Conservation (phyloP, 108 stramenopile genomes). For the Skeletonema marinoi region DNA sequence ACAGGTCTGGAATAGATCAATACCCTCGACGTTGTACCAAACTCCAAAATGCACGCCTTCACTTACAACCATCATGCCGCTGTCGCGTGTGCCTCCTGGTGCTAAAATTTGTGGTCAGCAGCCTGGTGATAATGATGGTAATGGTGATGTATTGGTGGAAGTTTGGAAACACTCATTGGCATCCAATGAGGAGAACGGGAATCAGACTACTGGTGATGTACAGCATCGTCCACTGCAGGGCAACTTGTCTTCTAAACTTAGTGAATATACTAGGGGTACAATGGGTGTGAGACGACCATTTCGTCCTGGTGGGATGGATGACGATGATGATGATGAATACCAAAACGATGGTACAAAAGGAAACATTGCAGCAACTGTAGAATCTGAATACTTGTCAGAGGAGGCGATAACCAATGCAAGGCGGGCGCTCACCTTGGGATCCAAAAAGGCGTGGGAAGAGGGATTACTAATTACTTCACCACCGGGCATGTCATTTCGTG, state of each 20-base stretch:
- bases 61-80: constrained; percentile 36
- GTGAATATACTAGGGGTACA: constrained; percentile 77
- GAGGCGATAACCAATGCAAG: constrained; percentile 55
- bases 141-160: constrained; percentile 36
- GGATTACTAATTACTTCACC: constrained; percentile 73
- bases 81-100: constrained; percentile 30
- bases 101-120: constrained; percentile 25
- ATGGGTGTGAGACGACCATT: constrained; percentile 70
- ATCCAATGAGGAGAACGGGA: background rate
- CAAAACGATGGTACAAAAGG: background rate
- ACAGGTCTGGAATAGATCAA: constrained; percentile 16
- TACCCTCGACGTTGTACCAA: constrained; percentile 31
- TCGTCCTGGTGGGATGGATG: constrained; percentile 72
- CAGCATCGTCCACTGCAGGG: constrained; percentile 57
- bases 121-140: background rate
- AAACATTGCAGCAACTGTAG: background rate
- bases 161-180: constrained; percentile 41
- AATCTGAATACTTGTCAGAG: constrained; percentile 43
- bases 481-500: constrained; percentile 67
- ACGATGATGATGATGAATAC: constrained; percentile 21
- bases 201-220: background rate
- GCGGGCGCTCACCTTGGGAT: constrained; percentile 56
- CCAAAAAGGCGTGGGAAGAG: constrained; percentile 62
- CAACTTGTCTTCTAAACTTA: constrained; percentile 74
- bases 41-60: constrained; percentile 26